Evolutionary conservation across 164 flowering plant genomes (phyloP), one percentile per base, ranked within the genome.

Genomic region (Paratinospora sagittata): DNA sequence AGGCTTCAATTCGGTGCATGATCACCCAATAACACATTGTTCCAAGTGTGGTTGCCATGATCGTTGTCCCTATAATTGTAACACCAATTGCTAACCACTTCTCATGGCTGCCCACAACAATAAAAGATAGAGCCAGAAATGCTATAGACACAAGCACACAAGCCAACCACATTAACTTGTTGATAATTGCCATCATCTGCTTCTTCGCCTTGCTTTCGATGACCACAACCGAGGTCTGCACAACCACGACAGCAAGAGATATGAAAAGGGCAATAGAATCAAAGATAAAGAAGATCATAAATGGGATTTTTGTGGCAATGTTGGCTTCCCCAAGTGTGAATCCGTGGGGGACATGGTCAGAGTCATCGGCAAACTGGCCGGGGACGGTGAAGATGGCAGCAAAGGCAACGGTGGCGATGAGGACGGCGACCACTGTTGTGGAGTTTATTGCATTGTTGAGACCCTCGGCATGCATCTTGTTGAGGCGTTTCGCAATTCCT

Each of bases 121-220:
- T 75, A 65, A 84, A 90, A 0, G 96, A 80, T 45, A 95, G 73
- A 5, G 98, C 91, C 73, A 92, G 73, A 64, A 85, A 95, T 23
- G 98, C 89, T 2, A 92, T 87, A 0, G 97, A 90, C 45, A 92
- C 73, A 1, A 90, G 87, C 67, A 88, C 93, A 69, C 98, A 90
- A 3, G 97, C 97, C 58, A 92, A 33, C 98, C 98, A 95, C 98
- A 95, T 95, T 14, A 95, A 83, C 87, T 95, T 95, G 91, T 95
- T 95, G 34, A 95, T 95, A 43, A 87, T 63, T 0, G 94, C 87
- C 96, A 92, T 89, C 96, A 92, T 85, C 74, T 87, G 87, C 81
- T 92, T 92, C 87, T 95, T 95, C 13, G 97, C 97, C 80, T 88
- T 90, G 82, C 92, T 88, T 74, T 94, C 97, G 61, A 90, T 90